Evolutionary conservation across 768 basidiomycete genomes (phyloP), one percentile per base, ranked within the genome.

Genomic region (Rickenella mellea): DNA sequence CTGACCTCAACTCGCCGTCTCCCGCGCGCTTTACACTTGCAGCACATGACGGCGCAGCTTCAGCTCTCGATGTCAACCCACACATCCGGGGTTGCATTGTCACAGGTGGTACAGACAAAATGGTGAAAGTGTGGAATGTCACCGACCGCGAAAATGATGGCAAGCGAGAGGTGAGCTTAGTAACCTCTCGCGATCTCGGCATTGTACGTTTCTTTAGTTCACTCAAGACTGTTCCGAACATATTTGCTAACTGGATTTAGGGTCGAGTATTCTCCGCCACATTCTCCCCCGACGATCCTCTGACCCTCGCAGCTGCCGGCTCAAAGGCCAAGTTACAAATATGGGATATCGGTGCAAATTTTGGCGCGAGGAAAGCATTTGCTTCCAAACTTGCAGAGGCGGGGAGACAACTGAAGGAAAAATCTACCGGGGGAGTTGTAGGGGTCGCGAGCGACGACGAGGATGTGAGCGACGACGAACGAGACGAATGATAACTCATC

Each of bases 111-210:
- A 81, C 83, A 15, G 96, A 98, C 69, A 96, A 93, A 58, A 66
- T 89, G 26, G 88, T 96, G 58, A 97, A 98, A 61, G 70, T 98
- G 4, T 99, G 96, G 96, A 97, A 97, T 55, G 68, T 94, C 36
- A 68, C 65, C 31, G 83, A 85, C 46, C 78, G 78, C 35, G 69
- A 70, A 14, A 62, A 61, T 14, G 68, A 66, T 6, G 79, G 73
- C 22, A 85, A 83, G 64, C 69, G 76, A 27, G 76, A 75, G 42
- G 86, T 94, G 55, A 86, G 80, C 57, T 68, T 94, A 48, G 89
- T 91, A 14, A 81, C 80, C 3, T 85, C 86, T 8, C 65, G 92
- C 43, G 92, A 99, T 62, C 71, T 99, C 17, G 92, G 91, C 27
- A 78, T 98, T 37, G 93, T 96, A 64, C 20, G 78, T 71, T 22